Percentiles rank a stretch among this genome's conserved stretches.
Conservation (phyloP, 495 filamentous ascomycete species). For the Letharia columbiana region DNA sequence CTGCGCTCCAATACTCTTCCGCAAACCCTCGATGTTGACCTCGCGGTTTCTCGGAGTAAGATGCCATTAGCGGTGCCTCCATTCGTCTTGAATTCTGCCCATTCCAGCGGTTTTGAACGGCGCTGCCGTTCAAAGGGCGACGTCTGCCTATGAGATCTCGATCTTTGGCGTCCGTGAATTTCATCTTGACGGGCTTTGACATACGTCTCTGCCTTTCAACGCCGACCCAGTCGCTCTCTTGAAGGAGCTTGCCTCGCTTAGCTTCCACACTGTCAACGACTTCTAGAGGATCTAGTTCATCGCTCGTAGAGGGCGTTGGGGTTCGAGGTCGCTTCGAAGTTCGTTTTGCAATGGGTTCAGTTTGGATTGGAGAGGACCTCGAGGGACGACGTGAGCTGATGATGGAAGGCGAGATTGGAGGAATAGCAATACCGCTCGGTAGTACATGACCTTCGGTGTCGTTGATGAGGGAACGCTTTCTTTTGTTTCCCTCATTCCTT, state of each 20-base stretch:
- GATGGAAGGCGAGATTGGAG: slow-evolving; percentile 11
- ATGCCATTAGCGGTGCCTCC: not conserved
- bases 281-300: not conserved
- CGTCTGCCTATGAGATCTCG: slow-evolving; percentile 25
- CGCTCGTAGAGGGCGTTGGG: not conserved
- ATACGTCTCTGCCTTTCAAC: slow-evolving; percentile 4
- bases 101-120: not conserved
- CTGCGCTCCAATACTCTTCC: not conserved
- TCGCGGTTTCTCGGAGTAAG: not conserved
- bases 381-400: slow-evolving; percentile 12
- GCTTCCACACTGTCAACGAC: slow-evolving; percentile 8
- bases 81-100: not conserved
- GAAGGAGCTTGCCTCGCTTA: slow-evolving; percentile 21
- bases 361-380: not conserved
- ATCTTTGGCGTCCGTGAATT: slow-evolving; percentile 21
- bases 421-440: slow-evolving; percentile 4
- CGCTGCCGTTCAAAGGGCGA: slow-evolving; percentile 11
- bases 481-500: not conserved
- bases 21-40: not conserved
- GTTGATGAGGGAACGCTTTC: slow-evolving; percentile 1
- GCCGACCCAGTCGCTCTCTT: slow-evolving; percentile 23
- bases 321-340: not conserved
- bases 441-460: slow-evolving; percentile 1
- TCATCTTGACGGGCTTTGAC: slow-evolving; percentile 21
- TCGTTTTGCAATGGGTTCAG: not conserved